phyloP scores from a whole-genome alignment of 1,139 yeast genomes.

The Protomyces lactucae-debilis region DNA sequence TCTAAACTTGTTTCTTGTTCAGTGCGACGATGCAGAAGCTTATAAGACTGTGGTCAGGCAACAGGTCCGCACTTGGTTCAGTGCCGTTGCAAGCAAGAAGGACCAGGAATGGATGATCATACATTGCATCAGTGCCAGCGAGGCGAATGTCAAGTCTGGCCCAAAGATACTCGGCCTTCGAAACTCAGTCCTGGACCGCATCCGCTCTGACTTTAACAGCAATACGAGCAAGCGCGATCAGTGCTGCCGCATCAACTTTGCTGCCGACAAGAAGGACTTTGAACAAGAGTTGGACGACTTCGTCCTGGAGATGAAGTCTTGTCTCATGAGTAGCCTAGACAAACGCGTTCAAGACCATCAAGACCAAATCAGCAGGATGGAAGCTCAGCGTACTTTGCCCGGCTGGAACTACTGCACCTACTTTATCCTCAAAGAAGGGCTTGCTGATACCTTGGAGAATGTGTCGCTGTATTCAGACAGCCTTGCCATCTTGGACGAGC shows the following conservation, averaged over 20 bases:
- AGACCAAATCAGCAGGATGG: conserved; percentile 41
- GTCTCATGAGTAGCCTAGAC: conserved; percentile 56
- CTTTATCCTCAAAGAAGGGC: conserved; percentile 47
- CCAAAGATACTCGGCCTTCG: conserved; percentile 44
- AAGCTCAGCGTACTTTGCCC: conserved; percentile 38
- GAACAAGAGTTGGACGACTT: conserved; percentile 38
- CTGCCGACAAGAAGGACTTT: conserved; percentile 41
- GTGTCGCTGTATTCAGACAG: conserved; percentile 59
- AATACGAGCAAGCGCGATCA: conserved; percentile 38
- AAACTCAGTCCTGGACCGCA: conserved; percentile 58
- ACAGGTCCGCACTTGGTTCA: conserved; percentile 74
- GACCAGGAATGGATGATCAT: conserved; percentile 64
- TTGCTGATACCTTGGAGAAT: conserved; percentile 48
- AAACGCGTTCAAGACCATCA: conserved; percentile 46
- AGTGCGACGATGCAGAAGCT: conserved; percentile 61
- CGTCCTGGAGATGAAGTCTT: conserved; percentile 47
- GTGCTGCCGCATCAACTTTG: conserved; percentile 40
- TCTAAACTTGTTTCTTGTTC: conserved; percentile 63
- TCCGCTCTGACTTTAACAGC: conserved; percentile 59
- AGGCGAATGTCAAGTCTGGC: conserved; percentile 15
- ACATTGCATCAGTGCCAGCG: conserved; percentile 36
- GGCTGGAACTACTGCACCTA: conserved; percentile 47
- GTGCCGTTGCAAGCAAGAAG: conserved; percentile 45
- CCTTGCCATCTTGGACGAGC: conserved; percentile 47
- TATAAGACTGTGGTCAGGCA: conserved; percentile 79